Evolutionary conservation across 352 stramenopile species (phyloP), one percentile per base, ranked within the genome.

Genomic region (Phytopythium vexans): DNA sequence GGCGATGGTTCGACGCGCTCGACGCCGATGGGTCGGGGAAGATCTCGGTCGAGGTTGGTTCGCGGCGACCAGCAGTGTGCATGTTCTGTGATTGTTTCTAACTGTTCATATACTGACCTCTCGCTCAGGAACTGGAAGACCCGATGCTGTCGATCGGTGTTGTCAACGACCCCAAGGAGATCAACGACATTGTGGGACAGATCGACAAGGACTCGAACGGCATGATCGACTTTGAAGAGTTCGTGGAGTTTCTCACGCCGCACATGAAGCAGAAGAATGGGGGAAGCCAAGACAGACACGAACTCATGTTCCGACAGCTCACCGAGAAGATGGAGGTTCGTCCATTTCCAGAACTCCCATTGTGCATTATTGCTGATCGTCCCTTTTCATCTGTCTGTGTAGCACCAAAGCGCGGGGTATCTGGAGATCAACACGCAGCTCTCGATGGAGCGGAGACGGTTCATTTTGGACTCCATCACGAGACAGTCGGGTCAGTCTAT

Each of bases 101-200:
- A 27, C 21, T 27, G 21, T 27, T 27, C 21, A 27, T 27, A 27
- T 27, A 27, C 21, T 27, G 21, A 27, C 21, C 21, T 27, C 21
- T 27, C 21, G 21, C 21, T 27, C 31, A 83, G 60, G 81, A 89
- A 27, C 68, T 92, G 8, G 72, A 92, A 41, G 78, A 92, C 49
- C 76, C 79, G 27, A 87, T 92, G 76, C 72, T 92, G 9, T 89
- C 82, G 15, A 88, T 92, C 27, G 82, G 82, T 12, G 78, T 89
- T 21, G 82, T 88, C 43, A 86, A 68, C 31, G 81, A 88, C 38
- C 76, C 71, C 37, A 54, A 62, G 8, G 82, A 92, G 63, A 86
- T 89, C 48, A 54, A 69, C 27, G 54, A 71, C 41, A 83, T 92
- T 31, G 77, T 89, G 11, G 66, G 52, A 8, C 72, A 68, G 15